Evolutionary conservation across 768 basidiomycete species (phyloP).

Genomic region (Podaxis rugospora): DNA sequence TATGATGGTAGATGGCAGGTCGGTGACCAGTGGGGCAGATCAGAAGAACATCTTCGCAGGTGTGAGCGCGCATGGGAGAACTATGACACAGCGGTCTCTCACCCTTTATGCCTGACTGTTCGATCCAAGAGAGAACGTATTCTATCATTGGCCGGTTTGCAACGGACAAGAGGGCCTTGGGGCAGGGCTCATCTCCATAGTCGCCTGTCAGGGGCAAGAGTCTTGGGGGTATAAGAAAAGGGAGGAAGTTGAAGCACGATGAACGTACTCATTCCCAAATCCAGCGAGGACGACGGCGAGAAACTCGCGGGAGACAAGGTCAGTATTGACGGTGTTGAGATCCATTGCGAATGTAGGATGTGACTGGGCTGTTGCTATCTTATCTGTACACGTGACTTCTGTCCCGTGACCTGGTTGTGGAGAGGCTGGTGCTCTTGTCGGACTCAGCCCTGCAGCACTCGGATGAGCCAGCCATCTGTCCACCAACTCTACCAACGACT

Average conservation of each 20-base stretch:
- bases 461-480: constrained; percentile 52
- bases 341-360: constrained; percentile 43
- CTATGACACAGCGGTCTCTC: constrained; percentile 13
- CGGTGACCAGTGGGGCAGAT: constrained; percentile 81
- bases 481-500: constrained; percentile 82
- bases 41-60: constrained; percentile 68
- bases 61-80: constrained; percentile 9
- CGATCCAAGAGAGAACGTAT: constrained; percentile 80
- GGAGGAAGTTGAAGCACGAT: constrained; percentile 1
- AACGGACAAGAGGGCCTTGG: constrained; percentile 85
- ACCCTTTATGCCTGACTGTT: constrained; percentile 85
- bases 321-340: constrained; percentile 50
- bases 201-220: constrained; percentile 71
- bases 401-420: not conserved
- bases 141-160: constrained; percentile 87
- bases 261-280: constrained; percentile 82
- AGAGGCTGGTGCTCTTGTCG: not conserved
- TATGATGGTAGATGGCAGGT: constrained; percentile 73
- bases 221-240: constrained; percentile 33
- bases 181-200: constrained; percentile 76
- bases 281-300: constrained; percentile 86
- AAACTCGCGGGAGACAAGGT: constrained; percentile 68
- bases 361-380: not conserved
- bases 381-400: not conserved
- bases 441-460: constrained; percentile 1